Conservation (phyloP, 2,329 filamentous ascomycete genomes). For the Xylariaceae sp. region DNA sequence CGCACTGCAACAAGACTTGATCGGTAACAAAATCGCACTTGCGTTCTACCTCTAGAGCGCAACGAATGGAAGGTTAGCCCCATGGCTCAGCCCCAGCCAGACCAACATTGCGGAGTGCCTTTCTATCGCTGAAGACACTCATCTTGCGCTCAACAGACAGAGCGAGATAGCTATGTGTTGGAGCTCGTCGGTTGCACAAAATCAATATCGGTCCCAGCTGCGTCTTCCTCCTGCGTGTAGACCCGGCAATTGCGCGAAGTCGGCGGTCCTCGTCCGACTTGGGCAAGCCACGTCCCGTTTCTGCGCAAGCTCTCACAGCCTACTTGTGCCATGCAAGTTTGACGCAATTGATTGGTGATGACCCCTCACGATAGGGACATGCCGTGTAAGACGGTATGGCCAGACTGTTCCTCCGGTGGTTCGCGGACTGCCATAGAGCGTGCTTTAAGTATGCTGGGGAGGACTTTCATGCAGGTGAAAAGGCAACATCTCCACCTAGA, state of each 20-base stretch:
- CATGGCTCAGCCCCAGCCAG: conserved; percentile 4
- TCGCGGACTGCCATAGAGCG: too few relatives aligned
- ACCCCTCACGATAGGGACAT: conserved; percentile 3
- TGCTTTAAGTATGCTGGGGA: too few relatives aligned
- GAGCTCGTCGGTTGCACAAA: neutral
- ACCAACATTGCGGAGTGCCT: neutral
- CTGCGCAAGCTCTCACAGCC: conserved; percentile 13
- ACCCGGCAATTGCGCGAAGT: conserved; percentile 1
- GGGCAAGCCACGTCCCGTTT: conserved; percentile 16
- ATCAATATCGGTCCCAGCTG: neutral
- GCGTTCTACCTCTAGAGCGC: conserved; percentile 13
- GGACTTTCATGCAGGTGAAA: too few relatives aligned
- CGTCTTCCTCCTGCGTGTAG: conserved; percentile 6
- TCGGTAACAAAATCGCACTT: conserved; percentile 10
- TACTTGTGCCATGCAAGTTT: conserved; percentile 7
- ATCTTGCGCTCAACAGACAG: too few relatives aligned
- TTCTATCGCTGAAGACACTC: too few relatives aligned
- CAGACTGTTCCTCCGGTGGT: neutral
- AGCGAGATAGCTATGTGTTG: too few relatives aligned
- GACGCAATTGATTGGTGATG: neutral
- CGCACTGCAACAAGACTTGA: conserved; percentile 10
- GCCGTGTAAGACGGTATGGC: conserved; percentile 2
- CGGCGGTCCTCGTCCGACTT: conserved; percentile 9
- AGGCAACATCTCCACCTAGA: conserved; percentile 19
- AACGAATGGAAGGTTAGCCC: neutral